These are phyloP conservation scores for Tolypocladium guangdongense DNA, from an alignment of 2,329 filamentous ascomycete species.

Conservation along the genomic window DNA sequence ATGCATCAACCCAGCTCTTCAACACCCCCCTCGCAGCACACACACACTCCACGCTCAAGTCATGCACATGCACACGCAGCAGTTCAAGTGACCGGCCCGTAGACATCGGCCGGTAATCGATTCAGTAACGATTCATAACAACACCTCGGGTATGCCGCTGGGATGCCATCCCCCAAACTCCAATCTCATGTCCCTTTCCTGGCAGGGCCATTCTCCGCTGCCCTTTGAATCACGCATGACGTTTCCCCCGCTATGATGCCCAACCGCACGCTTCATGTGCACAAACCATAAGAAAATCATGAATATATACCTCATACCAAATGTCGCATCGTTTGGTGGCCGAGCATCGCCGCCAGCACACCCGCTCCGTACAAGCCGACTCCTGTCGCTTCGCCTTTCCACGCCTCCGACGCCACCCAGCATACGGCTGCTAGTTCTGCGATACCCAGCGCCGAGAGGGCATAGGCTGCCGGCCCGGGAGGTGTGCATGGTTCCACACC, in stretches of 20 bases:
- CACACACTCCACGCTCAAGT: no score
- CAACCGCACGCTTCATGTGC: not conserved
- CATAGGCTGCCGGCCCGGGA: conserved; percentile 10
- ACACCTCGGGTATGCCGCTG: not conserved
- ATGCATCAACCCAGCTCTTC: no score
- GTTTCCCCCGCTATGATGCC: not conserved
- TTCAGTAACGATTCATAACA: not conserved
- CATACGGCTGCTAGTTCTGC: conserved; percentile 21
- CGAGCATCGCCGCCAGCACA: conserved; percentile 20
- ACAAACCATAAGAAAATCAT: not conserved
- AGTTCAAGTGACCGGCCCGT: not conserved
- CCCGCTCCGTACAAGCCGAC: conserved; percentile 16
- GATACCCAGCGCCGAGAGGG: conserved; percentile 17
- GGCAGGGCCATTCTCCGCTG: not conserved
- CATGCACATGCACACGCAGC: no score
- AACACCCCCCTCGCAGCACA: no score
- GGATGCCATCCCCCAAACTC: not conserved
- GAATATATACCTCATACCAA: not conserved
- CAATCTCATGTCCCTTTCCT: not conserved
- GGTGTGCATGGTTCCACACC: conserved; percentile 4
- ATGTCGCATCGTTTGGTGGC: conserved; percentile 11
- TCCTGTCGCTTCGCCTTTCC: conserved; percentile 10
- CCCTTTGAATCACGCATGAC: not conserved
- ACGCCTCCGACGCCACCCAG: conserved; percentile 21
- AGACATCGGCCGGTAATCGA: not conserved